Base-by-base conservation (phyloP, 768 basidiomycete species). In the Russula earlei region DNA sequence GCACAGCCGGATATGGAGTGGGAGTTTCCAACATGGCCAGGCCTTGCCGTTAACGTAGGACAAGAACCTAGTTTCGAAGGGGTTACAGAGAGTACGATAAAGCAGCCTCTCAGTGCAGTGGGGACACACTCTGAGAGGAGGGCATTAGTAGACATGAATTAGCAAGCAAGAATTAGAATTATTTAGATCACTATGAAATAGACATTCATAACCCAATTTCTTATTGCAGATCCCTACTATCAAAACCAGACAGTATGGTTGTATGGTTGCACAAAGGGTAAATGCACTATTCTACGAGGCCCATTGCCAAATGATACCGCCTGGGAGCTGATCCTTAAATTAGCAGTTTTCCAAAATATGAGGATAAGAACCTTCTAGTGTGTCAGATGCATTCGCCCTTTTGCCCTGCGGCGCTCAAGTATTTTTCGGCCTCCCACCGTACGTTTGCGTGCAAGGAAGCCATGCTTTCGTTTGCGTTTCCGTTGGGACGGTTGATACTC, bases 401-500 rank as follows among this genome's bases (percentile, higher is more conserved):
- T 93, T 34, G 74, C 75, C 61, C 79, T 74, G 54, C 94, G 79
- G 51, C 87, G 76, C 22, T 69, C 76, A 49, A 97, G 72, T 41
- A 90, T 79, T 63, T 79, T 89, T 61, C 84, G 79, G 3, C 91
- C 92, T 34, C 79, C 74, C 22, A 78, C 76, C 9, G 76, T 80
- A 62, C 77, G 77, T 68, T 85, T 82, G 56, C 93, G 73, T 0
- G 85, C 79, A 33, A 98, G 77, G 70, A 95, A 98, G 6, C 94
- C 94, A 67, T 91, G 88, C 67, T 86, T 91, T 63, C 91, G 78
- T 75, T 98, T 98, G 62, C 94, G 75, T 66, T 88, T 89, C 40
- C 93, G 79, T 69, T 95, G 92, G 0, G 88, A 91, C n/a, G 94
- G 94, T 68, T 97, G 94, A 65, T 97, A 98, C 70, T 94, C 91